Conservation (phyloP, 805 yeast genomes). For the Grigorovia transvaalensis region DNA sequence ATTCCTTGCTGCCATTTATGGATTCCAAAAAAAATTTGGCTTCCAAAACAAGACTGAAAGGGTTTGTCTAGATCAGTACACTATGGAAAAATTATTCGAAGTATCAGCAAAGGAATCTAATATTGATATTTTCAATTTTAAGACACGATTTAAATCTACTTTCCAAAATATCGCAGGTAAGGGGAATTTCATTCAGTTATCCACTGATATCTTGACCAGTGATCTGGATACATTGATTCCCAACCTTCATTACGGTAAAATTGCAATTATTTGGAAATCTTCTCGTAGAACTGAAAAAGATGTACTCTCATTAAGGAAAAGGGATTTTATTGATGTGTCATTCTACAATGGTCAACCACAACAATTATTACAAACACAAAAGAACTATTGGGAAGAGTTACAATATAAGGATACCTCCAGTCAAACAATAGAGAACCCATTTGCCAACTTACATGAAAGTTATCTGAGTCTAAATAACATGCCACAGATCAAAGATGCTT, state of each 20-base stretch:
- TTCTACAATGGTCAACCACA: slow-evolving; percentile 19
- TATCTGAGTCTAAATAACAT: slow-evolving; percentile 1
- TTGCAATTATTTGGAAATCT: slow-evolving; percentile 39
- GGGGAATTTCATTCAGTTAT: slow-evolving; percentile 26
- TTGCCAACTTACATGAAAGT: neutral
- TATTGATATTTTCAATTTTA: slow-evolving; percentile 40
- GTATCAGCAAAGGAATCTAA: slow-evolving; percentile 37
- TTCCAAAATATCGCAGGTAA: slow-evolving; percentile 53
- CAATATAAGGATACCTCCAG: neutral
- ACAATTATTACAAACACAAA: slow-evolving; percentile 9
- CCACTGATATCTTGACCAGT: slow-evolving; percentile 31
- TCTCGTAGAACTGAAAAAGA: slow-evolving; percentile 35
- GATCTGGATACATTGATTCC: slow-evolving; percentile 28
- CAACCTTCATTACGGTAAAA: slow-evolving; percentile 27
- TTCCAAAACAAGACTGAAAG: slow-evolving; percentile 33
- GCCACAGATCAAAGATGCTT: neutral
- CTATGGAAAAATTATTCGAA: slow-evolving; percentile 39
- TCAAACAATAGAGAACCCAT: neutral
- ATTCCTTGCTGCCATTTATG: slow-evolving; percentile 56
- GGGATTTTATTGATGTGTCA: slow-evolving; percentile 10
- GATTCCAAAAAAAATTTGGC: slow-evolving; percentile 65
- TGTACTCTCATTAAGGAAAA: slow-evolving; percentile 5
- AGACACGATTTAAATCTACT: slow-evolving; percentile 60
- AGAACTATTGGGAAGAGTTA: slow-evolving; percentile 5
- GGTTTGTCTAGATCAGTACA: slow-evolving; percentile 46